Percentiles rank a stretch among this genome's conserved stretches.
Conservation (phyloP, 495 filamentous ascomycete genomes). For the Aspergillus indologenus region DNA sequence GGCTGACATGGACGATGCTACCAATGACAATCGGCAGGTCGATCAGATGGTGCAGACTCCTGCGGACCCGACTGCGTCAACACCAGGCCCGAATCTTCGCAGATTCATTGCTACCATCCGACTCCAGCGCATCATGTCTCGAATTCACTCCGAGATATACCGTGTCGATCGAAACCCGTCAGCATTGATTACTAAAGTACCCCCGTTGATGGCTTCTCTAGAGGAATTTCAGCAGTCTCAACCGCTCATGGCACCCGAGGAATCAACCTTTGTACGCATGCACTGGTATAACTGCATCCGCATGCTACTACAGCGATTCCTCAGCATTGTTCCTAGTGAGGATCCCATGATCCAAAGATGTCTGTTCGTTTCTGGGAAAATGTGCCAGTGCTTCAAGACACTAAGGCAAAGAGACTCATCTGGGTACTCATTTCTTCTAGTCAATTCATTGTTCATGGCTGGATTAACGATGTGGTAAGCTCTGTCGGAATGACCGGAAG, state of each 20-base stretch:
- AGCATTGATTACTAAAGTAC: constrained; percentile 27
- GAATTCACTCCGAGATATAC: constrained; percentile 39
- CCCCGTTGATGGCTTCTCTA: constrained; percentile 26
- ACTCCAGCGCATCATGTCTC: constrained; percentile 37
- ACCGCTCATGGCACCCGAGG: constrained; percentile 23
- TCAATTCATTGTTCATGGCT: constrained; percentile 41
- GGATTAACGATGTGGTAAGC: constrained; percentile 39
- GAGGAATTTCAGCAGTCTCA: constrained; percentile 33
- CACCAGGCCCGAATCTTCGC: constrained; percentile 10
- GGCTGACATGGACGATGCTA: constrained; percentile 26
- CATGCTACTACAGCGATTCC: constrained; percentile 40
- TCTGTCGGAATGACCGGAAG: constrained; percentile 10
- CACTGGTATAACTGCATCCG: constrained; percentile 42
- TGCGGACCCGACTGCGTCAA: not conserved
- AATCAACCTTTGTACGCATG: constrained; percentile 38
- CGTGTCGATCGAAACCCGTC: constrained; percentile 33
- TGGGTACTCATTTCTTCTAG: constrained; percentile 39
- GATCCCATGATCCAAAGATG: constrained; percentile 31
- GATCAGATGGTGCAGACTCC: not conserved
- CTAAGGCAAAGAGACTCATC: constrained; percentile 38
- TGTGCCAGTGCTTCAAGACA: constrained; percentile 43
- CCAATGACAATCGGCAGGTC: constrained; percentile 17
- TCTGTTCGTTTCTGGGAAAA: constrained; percentile 34
- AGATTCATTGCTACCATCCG: constrained; percentile 33
- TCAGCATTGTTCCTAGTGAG: constrained; percentile 29